These are phyloP conservation scores for Kodamaea kakaduensis DNA, from an alignment of 805 yeast species.

Conservation along the genomic window DNA sequence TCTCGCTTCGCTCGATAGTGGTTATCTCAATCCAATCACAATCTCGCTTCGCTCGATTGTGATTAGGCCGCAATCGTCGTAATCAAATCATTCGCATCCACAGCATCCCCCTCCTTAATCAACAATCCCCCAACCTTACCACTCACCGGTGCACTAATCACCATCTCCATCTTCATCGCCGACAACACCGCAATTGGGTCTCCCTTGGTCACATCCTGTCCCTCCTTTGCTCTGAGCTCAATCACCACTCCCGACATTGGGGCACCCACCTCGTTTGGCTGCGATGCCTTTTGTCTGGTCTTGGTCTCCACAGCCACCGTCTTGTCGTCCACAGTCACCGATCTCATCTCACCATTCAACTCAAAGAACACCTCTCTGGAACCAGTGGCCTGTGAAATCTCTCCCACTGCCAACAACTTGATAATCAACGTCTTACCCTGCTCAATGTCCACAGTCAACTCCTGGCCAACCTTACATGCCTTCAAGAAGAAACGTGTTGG, in stretches of 20 bases:
- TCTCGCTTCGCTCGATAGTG: not conserved
- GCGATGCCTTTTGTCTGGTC: constrained; percentile 88
- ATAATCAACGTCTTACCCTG: constrained; percentile 91
- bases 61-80: constrained; percentile 18
- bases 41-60: not conserved
- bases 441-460: constrained; percentile 83
- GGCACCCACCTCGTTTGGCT: constrained; percentile 92
- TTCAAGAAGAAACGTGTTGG: constrained; percentile 91
- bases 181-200: constrained; percentile 89
- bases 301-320: constrained; percentile 80
- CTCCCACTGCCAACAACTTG: constrained; percentile 91
- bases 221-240: constrained; percentile 87
- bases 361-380: constrained; percentile 95
- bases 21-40: not conserved
- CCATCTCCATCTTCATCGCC: constrained; percentile 99
- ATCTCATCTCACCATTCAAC: constrained; percentile 97
- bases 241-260: constrained; percentile 99
- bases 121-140: constrained; percentile 78
- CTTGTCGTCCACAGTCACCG: constrained; percentile 87
- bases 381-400: constrained; percentile 79
- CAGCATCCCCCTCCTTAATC: constrained; percentile 89
- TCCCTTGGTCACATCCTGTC: constrained; percentile 90
- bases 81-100: constrained; percentile 89
- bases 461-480: constrained; percentile 84
- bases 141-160: constrained; percentile 83